These are phyloP conservation scores for Xylaria sp. DNA, from an alignment of 2,329 filamentous ascomycete species.

Conservation along the genomic window DNA sequence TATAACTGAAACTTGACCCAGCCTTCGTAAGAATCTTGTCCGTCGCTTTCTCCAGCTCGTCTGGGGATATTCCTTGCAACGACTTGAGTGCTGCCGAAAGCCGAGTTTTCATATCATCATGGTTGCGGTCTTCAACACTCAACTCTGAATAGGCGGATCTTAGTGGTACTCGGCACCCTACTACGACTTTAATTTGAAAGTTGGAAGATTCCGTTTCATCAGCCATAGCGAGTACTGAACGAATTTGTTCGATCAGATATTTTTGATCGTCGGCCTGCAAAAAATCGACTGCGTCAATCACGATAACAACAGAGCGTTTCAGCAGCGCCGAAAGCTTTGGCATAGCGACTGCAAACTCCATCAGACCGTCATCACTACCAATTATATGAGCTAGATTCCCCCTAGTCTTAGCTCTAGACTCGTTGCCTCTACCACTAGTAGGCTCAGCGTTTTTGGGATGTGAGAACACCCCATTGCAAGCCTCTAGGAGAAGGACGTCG, in stretches of 20 bases:
- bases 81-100: slow-evolving; percentile 3
- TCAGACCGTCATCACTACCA: not conserved
- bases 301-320: slow-evolving; percentile 1
- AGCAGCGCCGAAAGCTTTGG: not conserved
- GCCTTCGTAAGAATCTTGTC: not conserved
- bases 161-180: not conserved
- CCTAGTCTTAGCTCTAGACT: not conserved
- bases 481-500: not conserved
- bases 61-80: slow-evolving; percentile 5
- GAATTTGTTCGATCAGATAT: not conserved
- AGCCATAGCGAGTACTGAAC: not conserved
- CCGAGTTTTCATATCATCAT: slow-evolving; percentile 6
- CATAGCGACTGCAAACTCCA: not conserved
- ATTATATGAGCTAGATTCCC: slow-evolving; percentile 1
- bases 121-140: not conserved
- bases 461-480: slow-evolving; percentile 1
- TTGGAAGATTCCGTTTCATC: not conserved
- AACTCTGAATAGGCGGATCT: not conserved
- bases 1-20: slow-evolving; percentile 6
- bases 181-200: slow-evolving; percentile 4
- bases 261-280: slow-evolving; percentile 1
- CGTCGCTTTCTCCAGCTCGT: not conserved
- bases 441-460: not conserved
- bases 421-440: not conserved
- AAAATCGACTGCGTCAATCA: slow-evolving; percentile 2